Percentiles rank a stretch among this genome's conserved stretches.
Conservation (phyloP, 768 basidiomycete genomes). For the Tulasnella sp. region DNA sequence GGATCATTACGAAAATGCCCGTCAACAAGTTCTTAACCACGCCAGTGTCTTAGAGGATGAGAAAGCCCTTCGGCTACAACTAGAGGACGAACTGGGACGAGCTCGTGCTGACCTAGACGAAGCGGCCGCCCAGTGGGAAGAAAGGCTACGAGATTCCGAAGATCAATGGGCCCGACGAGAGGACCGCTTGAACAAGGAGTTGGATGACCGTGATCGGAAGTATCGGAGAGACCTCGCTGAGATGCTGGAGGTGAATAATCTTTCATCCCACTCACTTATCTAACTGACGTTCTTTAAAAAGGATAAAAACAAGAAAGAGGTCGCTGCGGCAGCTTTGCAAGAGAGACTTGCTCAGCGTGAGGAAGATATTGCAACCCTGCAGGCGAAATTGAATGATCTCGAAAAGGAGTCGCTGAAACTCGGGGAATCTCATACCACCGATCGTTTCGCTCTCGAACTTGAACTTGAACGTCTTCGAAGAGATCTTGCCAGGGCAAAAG, state of each 20-base stretch:
- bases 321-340: neutral
- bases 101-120: conserved; percentile 61
- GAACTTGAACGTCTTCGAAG: conserved; percentile 78
- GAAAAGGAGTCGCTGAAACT: conserved; percentile 67
- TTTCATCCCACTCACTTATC: neutral
- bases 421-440: conserved; percentile 74
- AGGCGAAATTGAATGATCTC: conserved; percentile 52
- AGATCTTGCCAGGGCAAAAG: conserved; percentile 69
- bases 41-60: neutral
- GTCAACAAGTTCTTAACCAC: conserved; percentile 36
- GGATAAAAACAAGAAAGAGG: neutral
- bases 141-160: conserved; percentile 30
- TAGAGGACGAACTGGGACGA: conserved; percentile 52
- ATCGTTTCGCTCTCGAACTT: conserved; percentile 75
- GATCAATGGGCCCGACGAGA: conserved; percentile 17
- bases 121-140: conserved; percentile 56
- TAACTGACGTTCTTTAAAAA: neutral
- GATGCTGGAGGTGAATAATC: conserved; percentile 8
- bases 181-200: conserved; percentile 19
- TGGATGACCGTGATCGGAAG: conserved; percentile 23
- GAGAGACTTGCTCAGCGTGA: conserved; percentile 58
- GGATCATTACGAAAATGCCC: conserved; percentile 51
- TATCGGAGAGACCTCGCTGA: conserved; percentile 1
- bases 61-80: conserved; percentile 1
- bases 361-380: conserved; percentile 58